Percentiles rank a stretch among this genome's conserved stretches.
phyloP scores from a whole-genome alignment of 129 eudicot species.

The Tagetes patula region DNA sequence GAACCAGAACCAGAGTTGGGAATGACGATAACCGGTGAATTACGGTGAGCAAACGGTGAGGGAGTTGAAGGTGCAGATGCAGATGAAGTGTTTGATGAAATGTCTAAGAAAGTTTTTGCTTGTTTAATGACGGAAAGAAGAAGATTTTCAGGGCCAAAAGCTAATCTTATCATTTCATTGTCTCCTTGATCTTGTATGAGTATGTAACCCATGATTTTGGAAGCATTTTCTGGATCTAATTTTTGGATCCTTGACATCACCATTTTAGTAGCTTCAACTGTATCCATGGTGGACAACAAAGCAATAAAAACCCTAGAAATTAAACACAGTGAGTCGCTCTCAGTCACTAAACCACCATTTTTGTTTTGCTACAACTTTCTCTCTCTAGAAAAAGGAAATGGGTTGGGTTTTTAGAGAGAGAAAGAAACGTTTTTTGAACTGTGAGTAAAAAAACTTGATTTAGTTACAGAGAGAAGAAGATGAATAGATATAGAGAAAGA shows the following conservation, averaged over 20 bases:
- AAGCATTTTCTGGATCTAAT: conserved; percentile 91
- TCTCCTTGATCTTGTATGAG: conserved; percentile 86
- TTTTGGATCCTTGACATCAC: conserved; percentile 71
- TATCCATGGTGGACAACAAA: conserved; percentile 56
- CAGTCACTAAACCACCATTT: conserved; percentile 21
- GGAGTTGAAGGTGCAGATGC: conserved; percentile 30
- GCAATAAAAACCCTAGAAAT: not conserved
- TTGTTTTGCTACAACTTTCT: conserved; percentile 8
- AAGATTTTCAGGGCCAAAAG: conserved; percentile 70
- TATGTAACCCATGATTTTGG: conserved; percentile 84
- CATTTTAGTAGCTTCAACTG: conserved; percentile 72
- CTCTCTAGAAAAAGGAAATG: conserved; percentile 12
- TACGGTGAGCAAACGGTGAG: conserved; percentile 24
- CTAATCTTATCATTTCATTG: conserved; percentile 85
- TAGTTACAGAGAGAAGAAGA: conserved; percentile 14
- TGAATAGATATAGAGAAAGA: not conserved
- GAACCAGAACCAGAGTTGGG: conserved; percentile 63
- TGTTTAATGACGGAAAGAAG: conserved; percentile 50
- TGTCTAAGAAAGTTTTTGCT: conserved; percentile 56
- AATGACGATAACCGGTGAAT: conserved; percentile 53
- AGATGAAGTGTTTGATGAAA: conserved; percentile 50
- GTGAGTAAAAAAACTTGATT: not conserved
- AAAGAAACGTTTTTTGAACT: conserved; percentile 11
- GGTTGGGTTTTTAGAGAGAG: conserved; percentile 20
- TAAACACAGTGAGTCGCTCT: conserved; percentile 23